Percentiles rank a stretch among this genome's conserved stretches.
Conservation (phyloP, 768 basidiomycete genomes). For the Tremella fuciformis region DNA sequence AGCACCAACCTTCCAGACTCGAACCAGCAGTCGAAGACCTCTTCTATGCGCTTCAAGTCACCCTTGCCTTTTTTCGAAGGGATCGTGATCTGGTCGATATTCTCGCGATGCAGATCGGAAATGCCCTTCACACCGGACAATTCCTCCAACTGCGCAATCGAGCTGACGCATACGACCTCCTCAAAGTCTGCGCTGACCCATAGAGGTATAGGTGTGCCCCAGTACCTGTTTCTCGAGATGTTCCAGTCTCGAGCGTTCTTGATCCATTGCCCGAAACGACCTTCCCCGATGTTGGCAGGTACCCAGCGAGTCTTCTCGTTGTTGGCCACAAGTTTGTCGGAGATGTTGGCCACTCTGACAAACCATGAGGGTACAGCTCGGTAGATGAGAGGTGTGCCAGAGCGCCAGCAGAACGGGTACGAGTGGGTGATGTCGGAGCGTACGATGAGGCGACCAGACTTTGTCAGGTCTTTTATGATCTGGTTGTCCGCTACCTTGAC, state of each 20-base stretch:
- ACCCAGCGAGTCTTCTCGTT: constrained; percentile 94
- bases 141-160: constrained; percentile 79
- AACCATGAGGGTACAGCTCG: constrained; percentile 97
- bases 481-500: constrained; percentile 96
- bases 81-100: constrained; percentile 93
- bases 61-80: constrained; percentile 88
- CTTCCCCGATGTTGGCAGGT: constrained; percentile 82
- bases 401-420: constrained; percentile 98
- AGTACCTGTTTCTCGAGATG: constrained; percentile 96
- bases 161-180: constrained; percentile 86
- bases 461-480: constrained; percentile 85
- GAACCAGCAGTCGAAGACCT: constrained; percentile 99
- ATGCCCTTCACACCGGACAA: constrained; percentile 80
- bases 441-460: constrained; percentile 79
- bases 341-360: constrained; percentile 77
- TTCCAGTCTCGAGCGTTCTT: constrained; percentile 99
- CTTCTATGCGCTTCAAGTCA: constrained; percentile 79
- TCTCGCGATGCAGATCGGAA: constrained; percentile 87
- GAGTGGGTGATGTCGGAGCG: constrained; percentile 82
- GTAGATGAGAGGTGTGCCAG: constrained; percentile 91
- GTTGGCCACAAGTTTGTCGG: constrained; percentile 82
- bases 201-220: constrained; percentile 95
- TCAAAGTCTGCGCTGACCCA: constrained; percentile 92
- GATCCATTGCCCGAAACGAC: constrained; percentile 94
- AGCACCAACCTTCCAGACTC: constrained; percentile 93